Evolutionary conservation across 805 yeast species (phyloP).

Genomic region (Kluyveromyces dobzhanskii): DNA sequence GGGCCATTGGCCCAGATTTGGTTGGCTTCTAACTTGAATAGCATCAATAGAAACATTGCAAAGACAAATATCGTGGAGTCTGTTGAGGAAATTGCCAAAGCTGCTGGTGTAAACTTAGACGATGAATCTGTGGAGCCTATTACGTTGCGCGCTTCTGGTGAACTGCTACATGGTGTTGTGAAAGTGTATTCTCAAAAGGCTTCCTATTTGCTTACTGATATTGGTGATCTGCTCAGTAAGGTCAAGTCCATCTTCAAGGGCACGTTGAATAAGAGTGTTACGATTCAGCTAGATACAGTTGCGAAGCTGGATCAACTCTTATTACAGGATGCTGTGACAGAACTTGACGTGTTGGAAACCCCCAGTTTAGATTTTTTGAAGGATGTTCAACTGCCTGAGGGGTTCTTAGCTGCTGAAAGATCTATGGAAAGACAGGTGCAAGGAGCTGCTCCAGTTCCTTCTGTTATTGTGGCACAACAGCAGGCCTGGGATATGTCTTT

Average conservation of each 20-base stretch:
- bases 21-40: constrained; percentile 76
- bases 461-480: neutral
- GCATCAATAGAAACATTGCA: constrained; percentile 41
- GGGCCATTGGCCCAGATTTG: constrained; percentile 88
- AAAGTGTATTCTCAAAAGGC: constrained; percentile 82
- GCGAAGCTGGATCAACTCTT: constrained; percentile 52
- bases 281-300: constrained; percentile 54
- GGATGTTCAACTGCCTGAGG: constrained; percentile 11
- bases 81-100: constrained; percentile 52
- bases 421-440: constrained; percentile 23
- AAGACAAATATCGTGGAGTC: constrained; percentile 67
- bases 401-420: constrained; percentile 13
- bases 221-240: constrained; percentile 62
- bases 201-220: constrained; percentile 74
- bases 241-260: constrained; percentile 58
- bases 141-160: constrained; percentile 78
- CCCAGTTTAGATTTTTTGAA: constrained; percentile 40
- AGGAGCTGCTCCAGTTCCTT: constrained; percentile 21
- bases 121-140: constrained; percentile 41
- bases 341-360: constrained; percentile 61
- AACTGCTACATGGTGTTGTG: constrained; percentile 77
- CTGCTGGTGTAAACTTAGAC: constrained; percentile 23
- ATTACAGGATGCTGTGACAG: constrained; percentile 72
- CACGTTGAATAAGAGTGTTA: constrained; percentile 39
- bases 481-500: constrained; percentile 23